These are phyloP conservation scores for Boletus pseudo-olivaceus DNA, from an alignment of 768 basidiomycete genomes.

Conservation along the genomic window DNA sequence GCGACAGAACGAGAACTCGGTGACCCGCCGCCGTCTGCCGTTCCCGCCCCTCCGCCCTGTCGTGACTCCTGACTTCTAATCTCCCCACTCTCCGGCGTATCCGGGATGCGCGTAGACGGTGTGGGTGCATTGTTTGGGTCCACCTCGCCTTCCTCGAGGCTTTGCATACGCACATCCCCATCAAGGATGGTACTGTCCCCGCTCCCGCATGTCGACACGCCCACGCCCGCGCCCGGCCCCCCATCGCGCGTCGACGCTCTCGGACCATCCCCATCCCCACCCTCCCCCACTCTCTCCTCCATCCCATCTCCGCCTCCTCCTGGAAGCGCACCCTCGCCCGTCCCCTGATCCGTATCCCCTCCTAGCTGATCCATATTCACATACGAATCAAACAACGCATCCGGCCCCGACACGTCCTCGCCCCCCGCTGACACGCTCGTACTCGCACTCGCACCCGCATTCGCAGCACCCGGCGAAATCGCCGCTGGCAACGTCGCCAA, in stretches of 20 bases:
- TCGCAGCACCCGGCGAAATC: neutral
- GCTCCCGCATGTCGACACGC: neutral
- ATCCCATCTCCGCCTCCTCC: neutral
- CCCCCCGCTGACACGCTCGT: neutral
- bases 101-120: neutral
- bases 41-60: neutral
- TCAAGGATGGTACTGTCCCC: neutral
- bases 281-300: neutral
- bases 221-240: neutral
- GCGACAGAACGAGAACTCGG: neutral
- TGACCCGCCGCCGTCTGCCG: neutral
- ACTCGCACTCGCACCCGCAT: neutral
- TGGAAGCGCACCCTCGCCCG: neutral
- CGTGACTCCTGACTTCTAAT: slow-evolving; percentile 5
- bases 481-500: neutral
- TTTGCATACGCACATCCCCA: neutral
- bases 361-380: slow-evolving; percentile 19
- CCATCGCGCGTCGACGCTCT: neutral
- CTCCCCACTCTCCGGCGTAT: slow-evolving; percentile 18
- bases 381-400: slow-evolving; percentile 21
- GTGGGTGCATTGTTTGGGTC: neutral
- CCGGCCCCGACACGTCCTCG: slow-evolving; percentile 5
- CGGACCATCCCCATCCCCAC: neutral
- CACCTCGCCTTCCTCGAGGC: slow-evolving; percentile 16
- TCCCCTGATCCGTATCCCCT: neutral